Evolutionary conservation across 345 rosid genomes (phyloP).

Genomic region (Citrus medica): DNA sequence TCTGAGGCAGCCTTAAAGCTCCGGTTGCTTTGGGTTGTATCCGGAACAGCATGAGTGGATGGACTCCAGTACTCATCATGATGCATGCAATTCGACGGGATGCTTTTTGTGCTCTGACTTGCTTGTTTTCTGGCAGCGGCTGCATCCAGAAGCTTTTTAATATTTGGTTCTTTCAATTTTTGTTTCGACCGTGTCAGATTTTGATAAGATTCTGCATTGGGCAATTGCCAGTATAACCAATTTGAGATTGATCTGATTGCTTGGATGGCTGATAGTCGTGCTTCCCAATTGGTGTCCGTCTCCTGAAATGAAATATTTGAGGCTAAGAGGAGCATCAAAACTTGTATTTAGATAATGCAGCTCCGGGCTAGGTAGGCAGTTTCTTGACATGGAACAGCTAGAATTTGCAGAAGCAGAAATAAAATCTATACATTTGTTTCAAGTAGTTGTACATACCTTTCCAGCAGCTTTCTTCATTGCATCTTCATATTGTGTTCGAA

Average conservation of each 20-base stretch:
- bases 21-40: slow-evolving; percentile 22
- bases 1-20: slow-evolving; percentile 10
- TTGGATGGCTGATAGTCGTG: slow-evolving; percentile 57
- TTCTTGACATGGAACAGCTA: background rate
- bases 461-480: slow-evolving; percentile 33
- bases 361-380: no score
- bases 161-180: slow-evolving; percentile 37
- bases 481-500: slow-evolving; percentile 44
- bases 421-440: background rate
- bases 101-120: slow-evolving; percentile 16
- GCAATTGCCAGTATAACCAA: slow-evolving; percentile 82
- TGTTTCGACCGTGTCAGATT: slow-evolving; percentile 27
- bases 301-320: slow-evolving; percentile 28
- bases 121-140: slow-evolving; percentile 63
- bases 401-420: background rate
- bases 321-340: no score
- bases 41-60: slow-evolving; percentile 46
- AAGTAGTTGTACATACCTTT: slow-evolving; percentile 22
- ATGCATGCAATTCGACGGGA: slow-evolving; percentile 12
- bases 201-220: slow-evolving; percentile 29
- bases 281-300: slow-evolving; percentile 42
- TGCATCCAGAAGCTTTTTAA: slow-evolving; percentile 63
- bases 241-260: slow-evolving; percentile 64
- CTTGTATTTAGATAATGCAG: no score
- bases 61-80: slow-evolving; percentile 75